Evolutionary conservation across 116 monocot genomes (phyloP), one percentile per base, ranked within the genome.

Genomic region (Cymodocea nodosa): DNA sequence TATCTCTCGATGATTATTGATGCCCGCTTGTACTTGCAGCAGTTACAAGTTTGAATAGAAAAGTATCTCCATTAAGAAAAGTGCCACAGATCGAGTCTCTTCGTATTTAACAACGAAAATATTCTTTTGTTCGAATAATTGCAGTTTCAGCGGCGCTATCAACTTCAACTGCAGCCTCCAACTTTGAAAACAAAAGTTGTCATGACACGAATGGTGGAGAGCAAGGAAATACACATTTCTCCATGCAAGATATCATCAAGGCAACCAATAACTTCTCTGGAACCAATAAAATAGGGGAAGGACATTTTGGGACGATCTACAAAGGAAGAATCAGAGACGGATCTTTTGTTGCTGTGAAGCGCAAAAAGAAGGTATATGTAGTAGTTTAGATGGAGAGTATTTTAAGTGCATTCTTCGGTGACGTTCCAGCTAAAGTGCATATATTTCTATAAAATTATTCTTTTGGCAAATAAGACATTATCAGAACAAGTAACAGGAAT

Each of bases 321-420:
- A 83, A 74, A 70, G 87, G 82, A 50, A 83, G 63, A 40, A 79
- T 86, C 25, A 77, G 64, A 66, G 81, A 91, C 74, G 91, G 91
- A 15, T 61, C 84, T 50, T 67, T 79, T 23, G 71, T 91, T 58
- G 86, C 91, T 60, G 81, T 91, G 17, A 91, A 91, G 67, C 77
- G 87, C 10, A 84, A 84, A 53, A 80, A 71, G 61, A 91, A 82
- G 92, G 92, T 87, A 63, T 44, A 75, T 36, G 4, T 4, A 14
- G n/a, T n/a, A n/a, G n/a, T n/a, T n/a, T 14, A n/a, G 25, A 51
- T 4, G 37, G n/a, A 15, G 15, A 62, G 9, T 9, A 2, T 39
- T 17, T 35, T 15, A 61, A 44, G 9, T 30, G 30, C 30, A 30
- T 1, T 30, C 3, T 30, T 30, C 3, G 30, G 30, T 3, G 30